Evolutionary conservation across 345 rosid species (phyloP), one percentile per base, ranked within the genome.

Genomic region (Eucalyptus microcorys): DNA sequence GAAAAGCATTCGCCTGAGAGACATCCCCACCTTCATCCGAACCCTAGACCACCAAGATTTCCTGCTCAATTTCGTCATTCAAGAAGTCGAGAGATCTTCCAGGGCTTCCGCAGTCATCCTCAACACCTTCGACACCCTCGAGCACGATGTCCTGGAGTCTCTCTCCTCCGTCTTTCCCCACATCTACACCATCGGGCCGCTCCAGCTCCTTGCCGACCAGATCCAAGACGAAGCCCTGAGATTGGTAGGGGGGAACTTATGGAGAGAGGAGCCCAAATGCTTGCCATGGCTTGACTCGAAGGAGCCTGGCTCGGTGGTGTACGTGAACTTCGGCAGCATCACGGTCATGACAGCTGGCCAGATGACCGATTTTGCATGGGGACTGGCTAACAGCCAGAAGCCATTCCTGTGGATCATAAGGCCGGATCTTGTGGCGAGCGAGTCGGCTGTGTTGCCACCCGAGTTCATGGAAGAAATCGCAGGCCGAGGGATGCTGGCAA

Each of bases 91-190:
- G 59, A 91, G 50, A 87, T 87, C 85, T 87, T 86, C 85, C 88
- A 89, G 89, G 37, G 87, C 91, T 8, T 86, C 91, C 8, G 71
- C 94, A 45, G 88, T 93, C 61, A 86, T 94, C 87, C 87, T 94
- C 55, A 92, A 92, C 93, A 90, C 94, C 43, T 93, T 93, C 26
- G 92, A 93, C 24, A 91, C 89, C 48, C 68, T 90, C 26, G 96
- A 94, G 53, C 50, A 87, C 2, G 88, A 92, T 88, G 90, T 88
- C 8, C 59, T 94, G 26, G 87, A 92, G 14, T 91, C 87, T 8
- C 43, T 94, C 27, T 71, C 90, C 6, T 22, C 90, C 57, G 91
- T 86, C n/a, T 88, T 86, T 64, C 91, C 91, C 22, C 42, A 49
- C 87, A 88, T 90, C 14, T 92, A 90, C 49, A 80, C 93, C 3